Conservation (phyloP, 495 filamentous ascomycete genomes). For the Aspergillus steynii region DNA sequence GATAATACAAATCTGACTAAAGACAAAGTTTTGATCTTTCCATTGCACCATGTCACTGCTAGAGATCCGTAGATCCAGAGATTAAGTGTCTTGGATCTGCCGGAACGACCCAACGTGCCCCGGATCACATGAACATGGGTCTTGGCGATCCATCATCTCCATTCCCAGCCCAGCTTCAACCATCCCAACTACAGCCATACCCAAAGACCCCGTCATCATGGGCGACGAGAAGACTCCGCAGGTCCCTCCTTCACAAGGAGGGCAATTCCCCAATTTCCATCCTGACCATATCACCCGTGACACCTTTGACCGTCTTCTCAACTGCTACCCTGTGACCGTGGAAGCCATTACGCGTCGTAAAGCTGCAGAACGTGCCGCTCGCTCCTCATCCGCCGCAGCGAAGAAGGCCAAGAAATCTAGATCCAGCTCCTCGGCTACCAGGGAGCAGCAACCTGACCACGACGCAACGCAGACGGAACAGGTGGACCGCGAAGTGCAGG, state of each 20-base stretch:
- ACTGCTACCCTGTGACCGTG: conserved; percentile 33
- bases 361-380: conserved; percentile 5
- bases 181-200: neutral
- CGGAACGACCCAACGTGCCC: neutral
- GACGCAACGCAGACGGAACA: conserved; percentile 20
- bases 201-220: neutral
- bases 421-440: neutral
- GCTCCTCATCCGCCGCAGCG: neutral
- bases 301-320: conserved; percentile 35
- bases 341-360: conserved; percentile 28
- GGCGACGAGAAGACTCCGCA: neutral
- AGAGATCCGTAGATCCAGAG: too few relatives aligned
- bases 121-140: neutral
- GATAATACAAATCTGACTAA: neutral
- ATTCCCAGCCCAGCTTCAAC: neutral
- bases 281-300: conserved; percentile 29
- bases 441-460: neutral
- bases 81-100: neutral
- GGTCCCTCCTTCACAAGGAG: neutral
- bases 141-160: neutral
- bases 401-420: conserved; percentile 13
- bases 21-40: neutral
- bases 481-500: conserved; percentile 18
- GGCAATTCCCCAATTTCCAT: conserved; percentile 17
- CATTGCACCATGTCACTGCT: too few relatives aligned